Base-by-base conservation (phyloP, 225 moss, liverwort and hornwort species). In the Polytrichum commune region DNA sequence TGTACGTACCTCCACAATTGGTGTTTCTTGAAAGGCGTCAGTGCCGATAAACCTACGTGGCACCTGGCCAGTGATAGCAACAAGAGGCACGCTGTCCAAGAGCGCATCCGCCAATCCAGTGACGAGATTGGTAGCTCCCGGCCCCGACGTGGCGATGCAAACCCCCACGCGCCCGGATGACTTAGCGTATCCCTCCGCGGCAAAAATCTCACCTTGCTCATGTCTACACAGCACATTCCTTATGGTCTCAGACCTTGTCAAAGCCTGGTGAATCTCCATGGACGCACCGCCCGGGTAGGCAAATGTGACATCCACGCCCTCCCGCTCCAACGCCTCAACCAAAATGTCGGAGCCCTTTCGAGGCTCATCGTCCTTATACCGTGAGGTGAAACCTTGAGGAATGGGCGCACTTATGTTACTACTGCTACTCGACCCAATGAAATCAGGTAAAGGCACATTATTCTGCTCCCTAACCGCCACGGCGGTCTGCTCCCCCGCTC, bases 131-230 rank as follows among this genome's bases (percentile, higher is more conserved):
- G 98, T 95, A 23, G 98, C 98, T 7, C 98, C 98, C 4, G 98
- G 95, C 2, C 98, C 98, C 5, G 98, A 98, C 16, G 98, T 98
- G 5, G 98, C 98, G 77, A 98, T 95, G 72, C 98, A 98, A n/a
- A 98, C 98, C 26, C 98, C 98, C 58, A 98, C 91, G 27, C 91
- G 86, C 8, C 98, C 98, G 6, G 98, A 91, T 0, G 68, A 76
- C 46, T 98, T 98, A 2, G 98, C 95, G 30, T 98, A 98, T 2
- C 98, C 98, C 80, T 98, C 95, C 7, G 98, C 95, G 22, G 98
- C 98, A 63, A 98, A 95, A 61, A 98, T 91, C 75, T 98, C 98
- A 1, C 98, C 98, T 58, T 98, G 95, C 77, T 98, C 98, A 60
- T 98, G 98, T 53, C 95, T 82, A 73, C 95, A 98, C 18, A 98